phyloP scores from a whole-genome alignment of 129 eudicot genomes.

The Cynara cardunculus region DNA sequence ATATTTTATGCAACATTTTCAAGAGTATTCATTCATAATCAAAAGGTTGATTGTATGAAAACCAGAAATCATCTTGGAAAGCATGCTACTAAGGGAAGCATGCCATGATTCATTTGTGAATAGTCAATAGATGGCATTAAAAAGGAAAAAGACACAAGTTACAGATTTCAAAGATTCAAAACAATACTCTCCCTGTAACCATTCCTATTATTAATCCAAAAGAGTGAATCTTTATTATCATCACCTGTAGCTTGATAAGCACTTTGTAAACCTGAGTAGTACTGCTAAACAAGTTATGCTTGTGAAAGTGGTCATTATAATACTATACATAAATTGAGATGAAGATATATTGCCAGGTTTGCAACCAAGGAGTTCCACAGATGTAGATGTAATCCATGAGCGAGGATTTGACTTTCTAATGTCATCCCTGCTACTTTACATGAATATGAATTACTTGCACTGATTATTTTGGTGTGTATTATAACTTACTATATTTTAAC shows the following conservation, averaged over 20 bases:
- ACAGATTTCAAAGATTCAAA: neutral
- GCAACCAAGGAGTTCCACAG: neutral
- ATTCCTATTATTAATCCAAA: neutral
- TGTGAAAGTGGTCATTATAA: neutral
- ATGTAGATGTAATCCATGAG: neutral
- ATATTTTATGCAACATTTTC: too few species aligned
- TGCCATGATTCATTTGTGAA: neutral
- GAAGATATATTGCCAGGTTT: neutral
- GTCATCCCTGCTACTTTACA: conserved; percentile 5
- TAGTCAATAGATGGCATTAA: neutral
- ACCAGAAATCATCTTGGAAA: neutral
- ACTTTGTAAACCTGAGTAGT: neutral
- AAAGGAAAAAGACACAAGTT: neutral
- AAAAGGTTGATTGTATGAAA: neutral
- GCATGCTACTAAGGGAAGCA: neutral
- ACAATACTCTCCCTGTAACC: too few species aligned
- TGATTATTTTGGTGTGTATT: neutral
- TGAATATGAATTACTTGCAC: conserved; percentile 3
- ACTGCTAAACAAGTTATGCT: neutral
- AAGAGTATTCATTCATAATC: neutral
- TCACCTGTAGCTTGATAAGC: neutral
- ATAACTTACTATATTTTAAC: conserved; percentile 5
- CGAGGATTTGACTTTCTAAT: neutral
- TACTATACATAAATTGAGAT: neutral
- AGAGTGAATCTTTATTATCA: neutral